phyloP scores from a whole-genome alignment of 495 filamentous ascomycete species.

The Lepidopterella palustris region DNA sequence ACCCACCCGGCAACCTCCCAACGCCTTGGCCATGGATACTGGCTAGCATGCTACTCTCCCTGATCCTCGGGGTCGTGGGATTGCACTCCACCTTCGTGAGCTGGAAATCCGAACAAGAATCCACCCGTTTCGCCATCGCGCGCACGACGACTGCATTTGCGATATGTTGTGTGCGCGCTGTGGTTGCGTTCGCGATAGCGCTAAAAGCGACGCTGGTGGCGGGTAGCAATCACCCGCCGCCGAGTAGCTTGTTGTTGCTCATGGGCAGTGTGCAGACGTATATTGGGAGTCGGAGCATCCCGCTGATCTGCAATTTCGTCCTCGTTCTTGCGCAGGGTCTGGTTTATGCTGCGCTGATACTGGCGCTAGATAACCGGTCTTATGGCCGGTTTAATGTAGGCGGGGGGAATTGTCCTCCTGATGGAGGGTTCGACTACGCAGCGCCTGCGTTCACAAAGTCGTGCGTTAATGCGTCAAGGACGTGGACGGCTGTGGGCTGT shows the following conservation, averaged over 20 bases:
- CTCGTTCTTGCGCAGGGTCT: not conserved
- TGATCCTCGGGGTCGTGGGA: not conserved
- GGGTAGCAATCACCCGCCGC: not conserved
- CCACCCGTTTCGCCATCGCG: not conserved
- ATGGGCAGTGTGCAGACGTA: not conserved
- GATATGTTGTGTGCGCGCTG: not conserved
- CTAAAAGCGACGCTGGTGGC: not conserved
- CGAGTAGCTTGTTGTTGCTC: not conserved
- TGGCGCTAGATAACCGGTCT: not conserved
- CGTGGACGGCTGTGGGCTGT: not conserved
- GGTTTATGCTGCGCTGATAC: not conserved
- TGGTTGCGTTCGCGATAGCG: not conserved
- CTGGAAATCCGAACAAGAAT: not conserved
- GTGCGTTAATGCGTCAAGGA: not conserved
- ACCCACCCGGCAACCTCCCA: not conserved
- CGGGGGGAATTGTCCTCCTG: not conserved
- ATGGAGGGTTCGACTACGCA: not conserved
- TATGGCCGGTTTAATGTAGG: not conserved
- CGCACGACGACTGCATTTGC: not conserved
- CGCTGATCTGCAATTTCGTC: not conserved
- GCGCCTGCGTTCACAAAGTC: not conserved
- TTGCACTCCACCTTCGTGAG: not conserved
- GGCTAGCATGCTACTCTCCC: not conserved
- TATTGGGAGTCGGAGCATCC: not conserved
- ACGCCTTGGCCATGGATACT: not conserved